phyloP scores from a whole-genome alignment of 345 rosid genomes.

The Linum trigynum region DNA sequence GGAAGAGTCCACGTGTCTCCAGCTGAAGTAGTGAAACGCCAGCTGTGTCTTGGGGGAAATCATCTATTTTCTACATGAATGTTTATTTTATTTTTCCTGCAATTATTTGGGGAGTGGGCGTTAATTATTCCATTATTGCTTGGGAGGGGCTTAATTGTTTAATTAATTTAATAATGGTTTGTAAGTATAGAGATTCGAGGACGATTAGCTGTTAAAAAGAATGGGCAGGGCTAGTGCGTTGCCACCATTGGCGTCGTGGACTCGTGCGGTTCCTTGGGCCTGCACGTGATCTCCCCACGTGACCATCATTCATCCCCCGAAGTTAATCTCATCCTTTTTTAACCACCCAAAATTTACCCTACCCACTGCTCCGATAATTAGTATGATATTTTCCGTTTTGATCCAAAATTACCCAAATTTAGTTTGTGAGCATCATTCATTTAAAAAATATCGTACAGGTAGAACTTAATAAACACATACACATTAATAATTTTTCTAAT shows the following conservation, averaged over 20 bases:
- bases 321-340: neutral
- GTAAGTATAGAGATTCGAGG: conserved; percentile 19
- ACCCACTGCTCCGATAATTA: neutral
- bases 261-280: conserved; percentile 10
- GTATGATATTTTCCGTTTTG: neutral
- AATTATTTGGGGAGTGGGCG: neutral
- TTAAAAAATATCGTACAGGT: too few relatives aligned
- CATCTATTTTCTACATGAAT: neutral
- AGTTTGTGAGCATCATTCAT: too few relatives aligned
- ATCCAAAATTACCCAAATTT: too few relatives aligned
- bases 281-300: conserved; percentile 9
- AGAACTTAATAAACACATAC: too few relatives aligned
- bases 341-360: too few relatives aligned
- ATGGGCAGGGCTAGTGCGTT: neutral
- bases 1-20: conserved; percentile 10
- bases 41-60: conserved; percentile 1
- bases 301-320: neutral
- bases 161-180: conserved; percentile 5
- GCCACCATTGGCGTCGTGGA: conserved; percentile 11
- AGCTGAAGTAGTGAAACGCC: conserved; percentile 10
- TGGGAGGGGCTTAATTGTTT: neutral
- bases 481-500: too few relatives aligned
- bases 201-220: conserved; percentile 12
- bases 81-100: neutral
- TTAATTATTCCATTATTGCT: conserved; percentile 4